These are phyloP conservation scores for Neonectria punicea DNA, from an alignment of 2,329 filamentous ascomycete genomes.

Conservation along the genomic window DNA sequence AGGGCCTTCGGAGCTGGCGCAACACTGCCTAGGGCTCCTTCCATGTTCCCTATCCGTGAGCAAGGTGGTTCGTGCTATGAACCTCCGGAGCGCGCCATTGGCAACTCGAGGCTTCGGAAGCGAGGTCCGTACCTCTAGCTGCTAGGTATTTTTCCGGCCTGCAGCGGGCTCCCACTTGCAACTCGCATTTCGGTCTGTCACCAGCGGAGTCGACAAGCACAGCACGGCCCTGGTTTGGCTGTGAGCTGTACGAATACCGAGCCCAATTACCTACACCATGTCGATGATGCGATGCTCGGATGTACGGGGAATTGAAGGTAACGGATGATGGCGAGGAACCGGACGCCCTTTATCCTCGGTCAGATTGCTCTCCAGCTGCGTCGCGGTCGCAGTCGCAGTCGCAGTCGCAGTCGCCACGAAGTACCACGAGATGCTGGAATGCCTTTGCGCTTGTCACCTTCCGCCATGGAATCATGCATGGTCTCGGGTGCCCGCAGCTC, in stretches of 20 bases:
- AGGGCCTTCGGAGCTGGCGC: not conserved
- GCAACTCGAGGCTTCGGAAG: not conserved
- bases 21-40: not conserved
- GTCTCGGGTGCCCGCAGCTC: slow-evolving; percentile 10
- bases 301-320: not conserved
- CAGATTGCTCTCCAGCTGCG: not conserved
- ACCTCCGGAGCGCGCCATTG: slow-evolving; percentile 2
- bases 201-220: not conserved
- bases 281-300: not conserved
- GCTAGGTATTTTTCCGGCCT: slow-evolving; percentile 19
- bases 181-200: slow-evolving; percentile 8
- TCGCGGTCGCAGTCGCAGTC: not conserved
- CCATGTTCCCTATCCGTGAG: not conserved
- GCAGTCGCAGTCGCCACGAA: too few relatives aligned
- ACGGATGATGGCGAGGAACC: not conserved
- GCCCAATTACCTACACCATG: not conserved
- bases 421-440: slow-evolving; percentile 6
- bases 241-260: not conserved
- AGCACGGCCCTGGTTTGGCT: not conserved
- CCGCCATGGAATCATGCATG: slow-evolving; percentile 4
- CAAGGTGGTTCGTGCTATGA: not conserved
- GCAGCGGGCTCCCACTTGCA: slow-evolving; percentile 1
- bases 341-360: not conserved
- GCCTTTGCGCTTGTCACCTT: slow-evolving; percentile 14
- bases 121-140: not conserved